Base-by-base conservation (phyloP, 2,329 filamentous ascomycete species). In the Alternaria ventricosa region DNA sequence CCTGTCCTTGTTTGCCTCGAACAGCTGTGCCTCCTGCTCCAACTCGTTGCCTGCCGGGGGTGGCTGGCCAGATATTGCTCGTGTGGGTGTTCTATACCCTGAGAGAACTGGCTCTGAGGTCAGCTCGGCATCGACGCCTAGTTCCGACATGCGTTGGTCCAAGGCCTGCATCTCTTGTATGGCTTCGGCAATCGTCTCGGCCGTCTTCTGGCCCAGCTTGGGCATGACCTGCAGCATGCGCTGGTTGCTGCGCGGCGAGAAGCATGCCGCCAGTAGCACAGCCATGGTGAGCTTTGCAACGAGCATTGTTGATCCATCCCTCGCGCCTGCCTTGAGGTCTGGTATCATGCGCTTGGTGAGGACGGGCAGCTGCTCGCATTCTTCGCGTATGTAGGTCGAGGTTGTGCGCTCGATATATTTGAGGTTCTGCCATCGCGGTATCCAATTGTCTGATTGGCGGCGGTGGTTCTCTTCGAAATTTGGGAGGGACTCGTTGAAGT, bases 371-470 rank as follows among this genome's bases (percentile, higher is more conserved):
- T 80, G 75, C 60, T 74, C 75, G 72, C 79, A 79, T 64, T 81
- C 80, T 61, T 85, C 84, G 18, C 83, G 79, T 57, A 85, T 82
- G 73, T 85, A 86, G 25, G 82, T 80, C 25, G 82, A 82, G 57
- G 84, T 79, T 68, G 81, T 77, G 44, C 82, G 81, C 70, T 85
- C 82, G 66, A 85, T 80, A 65, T 84, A 81, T 72, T 85, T 85
- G 61, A 85, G 71, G 67, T 85, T 85, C 78, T 85, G 84, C 84
- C 84, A 85, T 79, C 81, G 78, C 50, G 82, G 80, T 54, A 84
- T 85, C 84, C 84, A 86, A 65, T 84, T 83, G 67, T 82, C 81
- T 7, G 76, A 75, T n/a, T 79, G 73, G 50, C 78, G 79, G 53
- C 81, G 78, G 61, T 82, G 76, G 54, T 76, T 75, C 61, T 85